Evolutionary conservation across 345 rosid genomes (phyloP).

Genomic region (Triadica sebifera): DNA sequence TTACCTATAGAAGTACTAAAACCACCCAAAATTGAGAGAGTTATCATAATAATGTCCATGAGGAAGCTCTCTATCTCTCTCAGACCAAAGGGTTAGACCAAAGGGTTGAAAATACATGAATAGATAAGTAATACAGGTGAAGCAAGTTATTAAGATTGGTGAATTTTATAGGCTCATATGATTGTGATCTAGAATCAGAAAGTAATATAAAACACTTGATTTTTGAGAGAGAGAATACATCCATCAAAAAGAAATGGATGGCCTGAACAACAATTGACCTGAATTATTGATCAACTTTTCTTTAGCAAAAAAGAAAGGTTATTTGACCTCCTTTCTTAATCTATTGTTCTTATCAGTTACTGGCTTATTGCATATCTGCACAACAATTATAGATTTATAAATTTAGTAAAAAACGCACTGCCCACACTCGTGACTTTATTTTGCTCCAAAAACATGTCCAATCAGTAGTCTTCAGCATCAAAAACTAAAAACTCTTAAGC

Average conservation of each 20-base stretch:
- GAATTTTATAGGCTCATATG: background rate
- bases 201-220: background rate
- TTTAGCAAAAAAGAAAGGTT: background rate
- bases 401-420: background rate
- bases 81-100: too few relatives aligned
- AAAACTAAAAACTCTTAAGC: background rate
- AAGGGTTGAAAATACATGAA: background rate
- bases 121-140: background rate
- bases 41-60: conserved; percentile 27
- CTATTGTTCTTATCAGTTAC: background rate
- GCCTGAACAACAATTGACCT: too few relatives aligned
- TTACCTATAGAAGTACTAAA: conserved; percentile 71
- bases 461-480: background rate
- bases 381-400: background rate
- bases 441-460: background rate
- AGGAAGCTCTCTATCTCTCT: background rate
- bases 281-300: background rate
- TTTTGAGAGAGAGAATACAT: background rate
- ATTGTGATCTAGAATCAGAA: background rate
- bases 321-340: background rate
- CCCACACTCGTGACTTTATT: background rate
- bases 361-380: background rate
- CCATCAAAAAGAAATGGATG: too few relatives aligned
- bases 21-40: conserved; percentile 60
- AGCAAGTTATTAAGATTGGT: background rate